Conservation (phyloP, 306 rosid genomes). For the Psophocarpus tetragonolobus region DNA sequence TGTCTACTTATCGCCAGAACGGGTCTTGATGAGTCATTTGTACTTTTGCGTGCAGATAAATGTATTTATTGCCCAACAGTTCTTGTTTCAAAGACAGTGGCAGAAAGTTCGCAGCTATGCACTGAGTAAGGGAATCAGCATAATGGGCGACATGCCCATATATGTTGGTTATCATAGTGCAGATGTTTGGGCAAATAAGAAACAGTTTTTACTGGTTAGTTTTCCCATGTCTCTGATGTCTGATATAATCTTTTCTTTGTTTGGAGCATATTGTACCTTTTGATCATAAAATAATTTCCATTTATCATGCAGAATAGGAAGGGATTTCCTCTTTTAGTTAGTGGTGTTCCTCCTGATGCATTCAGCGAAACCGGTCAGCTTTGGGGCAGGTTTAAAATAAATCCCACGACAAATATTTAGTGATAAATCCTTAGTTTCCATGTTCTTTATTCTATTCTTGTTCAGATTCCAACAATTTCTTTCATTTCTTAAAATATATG, state of each 20-base stretch:
- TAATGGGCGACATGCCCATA: conserved; percentile 99
- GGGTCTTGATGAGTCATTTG: conserved; percentile 31
- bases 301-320: conserved; percentile 67
- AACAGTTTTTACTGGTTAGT: conserved; percentile 80
- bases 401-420: neutral
- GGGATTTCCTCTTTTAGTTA: conserved; percentile 85
- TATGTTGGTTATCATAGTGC: conserved; percentile 99
- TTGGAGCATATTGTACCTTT: conserved; percentile 9
- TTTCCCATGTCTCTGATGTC: conserved; percentile 25
- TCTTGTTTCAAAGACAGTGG: conserved; percentile 98
- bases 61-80: conserved; percentile 81
- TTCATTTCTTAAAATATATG: conserved; percentile 2
- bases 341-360: conserved; percentile 97
- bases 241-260: conserved; percentile 25
- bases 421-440: conserved; percentile 8
- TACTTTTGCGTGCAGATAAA: conserved; percentile 67
- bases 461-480: conserved; percentile 14
- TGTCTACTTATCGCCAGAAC: conserved; percentile 28
- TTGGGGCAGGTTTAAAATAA: conserved; percentile 78
- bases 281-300: conserved; percentile 20
- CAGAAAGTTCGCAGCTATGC: conserved; percentile 80
- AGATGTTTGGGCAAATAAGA: conserved; percentile 98
- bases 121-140: conserved; percentile 65
- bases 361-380: conserved; percentile 98
- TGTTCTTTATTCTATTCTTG: conserved; percentile 11